A percentile compares a stretch with the other conserved stretches of the same genome.
These are phyloP conservation scores for Ballota nigra DNA, from an alignment of 257 asterid genomes.

Conservation along the genomic window DNA sequence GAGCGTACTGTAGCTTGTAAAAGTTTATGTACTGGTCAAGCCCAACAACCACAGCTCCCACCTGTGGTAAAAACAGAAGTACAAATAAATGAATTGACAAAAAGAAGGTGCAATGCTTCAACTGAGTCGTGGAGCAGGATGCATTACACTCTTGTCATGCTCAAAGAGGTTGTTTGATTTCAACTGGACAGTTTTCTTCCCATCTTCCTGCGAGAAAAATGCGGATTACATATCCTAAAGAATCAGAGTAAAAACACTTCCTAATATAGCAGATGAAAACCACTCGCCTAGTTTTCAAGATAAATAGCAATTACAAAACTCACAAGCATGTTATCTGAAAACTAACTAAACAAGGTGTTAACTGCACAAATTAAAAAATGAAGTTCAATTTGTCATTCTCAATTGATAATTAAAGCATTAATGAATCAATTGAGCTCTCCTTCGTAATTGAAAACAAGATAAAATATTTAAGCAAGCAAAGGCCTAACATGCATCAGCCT, in stretches of 20 bases:
- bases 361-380: not conserved
- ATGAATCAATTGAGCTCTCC: not conserved
- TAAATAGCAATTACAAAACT: not conserved
- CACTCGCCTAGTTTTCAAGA: not conserved
- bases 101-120: slow-evolving; percentile 3
- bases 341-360: not conserved
- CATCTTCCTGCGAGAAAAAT: slow-evolving; percentile 67
- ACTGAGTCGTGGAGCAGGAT: slow-evolving; percentile 19
- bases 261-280: not conserved
- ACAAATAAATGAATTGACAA: slow-evolving; percentile 17
- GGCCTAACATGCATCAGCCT: not conserved
- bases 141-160: slow-evolving; percentile 71
- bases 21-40: slow-evolving; percentile 75
- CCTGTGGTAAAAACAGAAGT: slow-evolving; percentile 47
- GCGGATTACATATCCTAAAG: slow-evolving; percentile 15
- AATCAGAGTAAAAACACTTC: not conserved
- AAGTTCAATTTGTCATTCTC: not conserved
- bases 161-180: slow-evolving; percentile 56
- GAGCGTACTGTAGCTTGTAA: slow-evolving; percentile 84
- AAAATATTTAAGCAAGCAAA: not conserved
- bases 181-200: slow-evolving; percentile 60
- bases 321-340: not conserved
- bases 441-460: not conserved
- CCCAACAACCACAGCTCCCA: slow-evolving; percentile 98
- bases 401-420: not conserved